Evolutionary conservation across 1,284 basidiomycete genomes (phyloP), one percentile per base, ranked within the genome.

Genomic region (Gastroboletus turbinatus): DNA sequence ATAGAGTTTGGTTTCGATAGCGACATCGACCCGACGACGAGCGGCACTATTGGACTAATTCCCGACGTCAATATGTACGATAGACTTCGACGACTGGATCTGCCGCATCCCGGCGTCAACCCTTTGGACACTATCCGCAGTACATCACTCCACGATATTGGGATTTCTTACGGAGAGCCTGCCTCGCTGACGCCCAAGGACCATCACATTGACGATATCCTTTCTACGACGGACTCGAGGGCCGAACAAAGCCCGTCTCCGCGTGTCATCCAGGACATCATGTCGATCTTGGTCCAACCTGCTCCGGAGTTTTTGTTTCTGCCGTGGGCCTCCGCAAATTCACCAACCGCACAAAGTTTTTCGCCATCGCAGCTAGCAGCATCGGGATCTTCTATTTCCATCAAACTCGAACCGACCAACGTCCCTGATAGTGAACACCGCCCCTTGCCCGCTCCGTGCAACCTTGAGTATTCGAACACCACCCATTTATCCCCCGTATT

Each of bases 41-140:
- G 46, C 46, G 50, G 58, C 21, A 46, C 71, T 7, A 56, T 74
- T 19, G 73, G 76, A 17, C 67, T 78, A 3, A 70, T 78, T n/a
- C 73, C 71, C 25, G 80, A 82, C 58, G 67, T 78, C 36, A 80
- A 78, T 50, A 75, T 79, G 74, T 76, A 73, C 52, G 65, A 71
- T 23, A 53, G 59, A 4, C 63, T 69, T 44, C 54, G 66, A 42
- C 56, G 63, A 16, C 63, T 63, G 50, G 67, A 69, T 32, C 53
- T 53, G 40, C 66, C 64, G 13, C 57, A 57, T 50, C 53, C 58
- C 10, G 67, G 77, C 33, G 71, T 84, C 52, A 77, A 83, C 60
- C 82, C 82, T 35, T 67, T 76, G 33, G 78, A 81, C 50, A 73
- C 81, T 43, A 73, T 78, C 60, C 61, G 69, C 32, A 45, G 9